Percentiles rank a stretch among this genome's conserved stretches.
These are phyloP conservation scores for Lactuca sativa DNA, from an alignment of 129 eudicot genomes.

Conservation along the genomic window DNA sequence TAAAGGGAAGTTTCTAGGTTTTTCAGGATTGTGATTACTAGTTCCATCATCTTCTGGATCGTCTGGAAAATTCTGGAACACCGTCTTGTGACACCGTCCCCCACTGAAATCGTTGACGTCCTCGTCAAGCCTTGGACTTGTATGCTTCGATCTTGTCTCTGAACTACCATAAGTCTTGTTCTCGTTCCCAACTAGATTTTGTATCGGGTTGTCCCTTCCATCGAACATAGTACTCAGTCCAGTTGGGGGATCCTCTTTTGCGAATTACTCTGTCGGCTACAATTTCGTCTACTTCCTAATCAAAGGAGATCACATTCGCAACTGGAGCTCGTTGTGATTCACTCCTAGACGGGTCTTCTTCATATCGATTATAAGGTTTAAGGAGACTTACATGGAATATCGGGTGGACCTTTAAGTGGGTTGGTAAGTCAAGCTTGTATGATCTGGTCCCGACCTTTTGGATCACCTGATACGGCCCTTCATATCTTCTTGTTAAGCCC, in stretches of 20 bases:
- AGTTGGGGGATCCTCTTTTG: background rate
- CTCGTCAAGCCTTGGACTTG: background rate
- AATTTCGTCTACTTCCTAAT: background rate
- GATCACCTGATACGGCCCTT: background rate
- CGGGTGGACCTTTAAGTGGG: background rate
- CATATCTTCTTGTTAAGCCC: background rate
- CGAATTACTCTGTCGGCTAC: background rate
- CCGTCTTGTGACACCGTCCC: background rate
- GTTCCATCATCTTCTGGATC: too few species aligned
- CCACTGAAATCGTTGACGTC: background rate
- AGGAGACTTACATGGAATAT: background rate
- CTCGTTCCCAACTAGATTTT: background rate
- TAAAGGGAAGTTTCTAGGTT: too few species aligned
- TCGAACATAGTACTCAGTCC: background rate
- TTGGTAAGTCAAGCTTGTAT: background rate
- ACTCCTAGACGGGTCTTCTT: background rate
- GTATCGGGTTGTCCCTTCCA: background rate
- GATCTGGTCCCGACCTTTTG: background rate
- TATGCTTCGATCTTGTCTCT: background rate
- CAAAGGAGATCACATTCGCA: background rate
- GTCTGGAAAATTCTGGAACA: too few species aligned
- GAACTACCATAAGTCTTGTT: background rate
- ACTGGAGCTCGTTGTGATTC: background rate
- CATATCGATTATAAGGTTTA: background rate
- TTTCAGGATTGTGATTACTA: too few species aligned